These are phyloP conservation scores for Oryza punctata DNA, from an alignment of 176 grass and related monocot genomes.

Conservation along the genomic window DNA sequence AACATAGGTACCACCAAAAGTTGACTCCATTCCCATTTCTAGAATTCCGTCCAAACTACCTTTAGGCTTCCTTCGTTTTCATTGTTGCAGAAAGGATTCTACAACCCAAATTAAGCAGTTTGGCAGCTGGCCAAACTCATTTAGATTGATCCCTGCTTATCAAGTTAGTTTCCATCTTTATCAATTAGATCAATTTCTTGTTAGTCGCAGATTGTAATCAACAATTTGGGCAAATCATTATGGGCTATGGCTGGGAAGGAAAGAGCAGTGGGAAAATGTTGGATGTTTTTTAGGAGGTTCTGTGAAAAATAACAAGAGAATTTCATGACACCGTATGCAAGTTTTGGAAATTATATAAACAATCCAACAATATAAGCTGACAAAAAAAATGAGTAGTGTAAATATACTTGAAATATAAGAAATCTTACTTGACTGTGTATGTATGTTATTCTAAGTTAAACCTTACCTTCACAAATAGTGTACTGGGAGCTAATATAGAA, in stretches of 20 bases:
- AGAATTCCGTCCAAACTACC: not conserved
- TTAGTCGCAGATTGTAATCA: not conserved
- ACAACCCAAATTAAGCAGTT: not conserved
- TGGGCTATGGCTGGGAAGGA: not conserved
- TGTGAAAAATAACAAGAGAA: constrained; percentile 5
- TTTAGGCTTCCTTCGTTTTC: not conserved
- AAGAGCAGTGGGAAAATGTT: not conserved
- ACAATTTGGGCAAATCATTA: not conserved
- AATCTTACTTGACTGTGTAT: not conserved
- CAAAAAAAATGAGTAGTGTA: not conserved
- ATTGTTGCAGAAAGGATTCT: not conserved
- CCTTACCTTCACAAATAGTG: constrained; percentile 90
- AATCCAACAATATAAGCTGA: constrained; percentile 7
- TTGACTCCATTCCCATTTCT: not conserved
- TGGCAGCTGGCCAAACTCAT: not conserved
- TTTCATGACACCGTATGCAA: not conserved
- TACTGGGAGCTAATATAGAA: constrained; percentile 93
- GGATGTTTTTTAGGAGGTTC: not conserved
- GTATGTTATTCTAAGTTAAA: constrained; percentile 4
- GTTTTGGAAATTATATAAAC: not conserved
- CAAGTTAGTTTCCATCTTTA: not conserved
- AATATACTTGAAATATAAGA: not conserved
- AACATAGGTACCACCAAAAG: not conserved
- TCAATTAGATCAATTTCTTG: not conserved
- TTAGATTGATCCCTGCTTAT: not conserved